Conservation (phyloP, 345 rosid genomes). For the Excoecaria cochinchinensis region DNA sequence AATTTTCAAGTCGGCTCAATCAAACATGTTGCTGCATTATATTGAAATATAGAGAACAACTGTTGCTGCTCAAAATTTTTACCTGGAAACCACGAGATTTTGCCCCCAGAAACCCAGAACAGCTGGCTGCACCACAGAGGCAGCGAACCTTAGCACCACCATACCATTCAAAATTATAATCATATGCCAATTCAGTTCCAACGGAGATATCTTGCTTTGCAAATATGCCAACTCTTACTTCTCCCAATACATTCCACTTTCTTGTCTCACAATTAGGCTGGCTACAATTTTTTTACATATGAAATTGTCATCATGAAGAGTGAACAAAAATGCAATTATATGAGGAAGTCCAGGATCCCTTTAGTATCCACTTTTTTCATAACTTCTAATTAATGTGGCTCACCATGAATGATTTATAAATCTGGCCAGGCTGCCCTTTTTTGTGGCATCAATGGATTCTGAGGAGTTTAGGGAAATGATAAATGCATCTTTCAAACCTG, state of each 20-base stretch:
- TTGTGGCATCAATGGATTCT: conserved; percentile 90
- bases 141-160: conserved; percentile 98
- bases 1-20: not conserved
- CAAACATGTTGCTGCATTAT: not conserved
- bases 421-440: conserved; percentile 89
- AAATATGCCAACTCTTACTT: conserved; percentile 92
- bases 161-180: conserved; percentile 95
- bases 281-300: conserved; percentile 37
- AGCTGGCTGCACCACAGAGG: conserved; percentile 79
- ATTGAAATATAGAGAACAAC: not conserved
- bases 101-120: conserved; percentile 97
- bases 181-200: conserved; percentile 75
- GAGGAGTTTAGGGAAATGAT: conserved; percentile 79
- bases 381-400: conserved; percentile 28
- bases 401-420: conserved; percentile 99
- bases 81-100: conserved; percentile 99
- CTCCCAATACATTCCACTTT: conserved; percentile 92
- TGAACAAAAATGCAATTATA: conserved; percentile 6
- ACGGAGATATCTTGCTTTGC: conserved; percentile 70
- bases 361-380: not conserved
- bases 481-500: conserved; percentile 91
- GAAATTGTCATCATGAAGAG: conserved; percentile 4
- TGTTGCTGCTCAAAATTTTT: conserved; percentile 10
- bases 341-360: not conserved
- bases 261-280: conserved; percentile 97